Conservation (phyloP, 2,329 filamentous ascomycete genomes). For the Curvularia eragrostidis region DNA sequence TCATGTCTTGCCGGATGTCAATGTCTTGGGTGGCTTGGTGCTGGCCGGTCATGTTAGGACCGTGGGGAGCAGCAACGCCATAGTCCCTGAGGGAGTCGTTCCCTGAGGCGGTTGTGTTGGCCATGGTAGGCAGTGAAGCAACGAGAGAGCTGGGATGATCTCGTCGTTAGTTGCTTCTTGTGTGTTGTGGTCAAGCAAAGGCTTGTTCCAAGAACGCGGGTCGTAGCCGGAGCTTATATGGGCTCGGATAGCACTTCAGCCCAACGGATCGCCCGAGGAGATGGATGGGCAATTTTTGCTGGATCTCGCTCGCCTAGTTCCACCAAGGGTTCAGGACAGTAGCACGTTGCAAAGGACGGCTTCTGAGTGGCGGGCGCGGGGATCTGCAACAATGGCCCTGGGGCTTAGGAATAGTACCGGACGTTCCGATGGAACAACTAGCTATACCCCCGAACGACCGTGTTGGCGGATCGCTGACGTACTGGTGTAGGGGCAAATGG, state of each 20-base stretch:
- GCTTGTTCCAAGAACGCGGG: slow-evolving; percentile 6
- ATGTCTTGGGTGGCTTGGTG: slow-evolving; percentile 53
- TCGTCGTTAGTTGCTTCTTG: slow-evolving; percentile 2
- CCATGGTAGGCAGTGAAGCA: slow-evolving; percentile 24
- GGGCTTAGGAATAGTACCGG: slow-evolving; percentile 27
- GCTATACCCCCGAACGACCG: slow-evolving; percentile 1
- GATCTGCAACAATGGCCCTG: slow-evolving; percentile 11
- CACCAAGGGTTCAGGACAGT: slow-evolving; percentile 20
- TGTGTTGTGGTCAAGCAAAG: not conserved
- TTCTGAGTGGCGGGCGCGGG: slow-evolving; percentile 26
- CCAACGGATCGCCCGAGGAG: slow-evolving; percentile 2
- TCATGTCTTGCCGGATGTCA: slow-evolving; percentile 57
- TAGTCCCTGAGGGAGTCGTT: slow-evolving; percentile 53
- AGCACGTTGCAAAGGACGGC: slow-evolving; percentile 27
- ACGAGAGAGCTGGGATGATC: not conserved
- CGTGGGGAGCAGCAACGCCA: slow-evolving; percentile 57
- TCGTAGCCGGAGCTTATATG: slow-evolving; percentile 21
- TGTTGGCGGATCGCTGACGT: slow-evolving; percentile 1
- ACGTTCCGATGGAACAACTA: slow-evolving; percentile 16
- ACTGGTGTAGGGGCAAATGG: not conserved
- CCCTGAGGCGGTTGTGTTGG: slow-evolving; percentile 23
- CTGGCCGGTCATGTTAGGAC: slow-evolving; percentile 54
- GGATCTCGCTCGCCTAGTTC: slow-evolving; percentile 7
- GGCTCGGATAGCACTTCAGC: slow-evolving; percentile 6
- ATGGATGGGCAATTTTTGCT: slow-evolving; percentile 1